Evolutionary conservation across 805 yeast species (phyloP).

Genomic region (Barnettozyma sucrosica): DNA sequence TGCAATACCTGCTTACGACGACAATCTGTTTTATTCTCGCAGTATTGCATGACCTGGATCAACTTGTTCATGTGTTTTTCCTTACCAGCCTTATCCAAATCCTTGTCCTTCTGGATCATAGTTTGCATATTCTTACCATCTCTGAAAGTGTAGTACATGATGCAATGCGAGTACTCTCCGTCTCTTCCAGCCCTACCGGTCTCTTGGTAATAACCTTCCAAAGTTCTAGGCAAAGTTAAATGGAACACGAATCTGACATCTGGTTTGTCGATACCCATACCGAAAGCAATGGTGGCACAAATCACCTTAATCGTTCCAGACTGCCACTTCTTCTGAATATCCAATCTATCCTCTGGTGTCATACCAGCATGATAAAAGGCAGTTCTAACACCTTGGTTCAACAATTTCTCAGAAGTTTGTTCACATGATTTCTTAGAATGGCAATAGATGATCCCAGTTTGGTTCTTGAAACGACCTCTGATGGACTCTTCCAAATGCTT

Average conservation of each 20-base stretch:
- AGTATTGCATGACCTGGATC: slow-evolving; percentile 81
- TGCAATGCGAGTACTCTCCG: slow-evolving; percentile 76
- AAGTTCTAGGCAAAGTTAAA: slow-evolving; percentile 76
- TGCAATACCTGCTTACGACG: slow-evolving; percentile 83
- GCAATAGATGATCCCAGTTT: slow-evolving; percentile 89
- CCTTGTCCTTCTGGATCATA: slow-evolving; percentile 72
- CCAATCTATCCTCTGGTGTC: slow-evolving; percentile 64
- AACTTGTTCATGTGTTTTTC: slow-evolving; percentile 75
- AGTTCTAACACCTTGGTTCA: slow-evolving; percentile 55
- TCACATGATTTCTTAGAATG: slow-evolving; percentile 89
- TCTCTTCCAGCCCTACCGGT: slow-evolving; percentile 99
- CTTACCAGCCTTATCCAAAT: slow-evolving; percentile 54
- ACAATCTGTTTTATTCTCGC: slow-evolving; percentile 88
- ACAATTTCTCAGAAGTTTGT: slow-evolving; percentile 59
- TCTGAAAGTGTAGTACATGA: slow-evolving; percentile 71
- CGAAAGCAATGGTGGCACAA: slow-evolving; percentile 97
- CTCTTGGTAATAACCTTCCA: slow-evolving; percentile 97
- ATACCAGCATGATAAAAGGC: slow-evolving; percentile 94
- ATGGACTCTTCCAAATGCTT: slow-evolving; percentile 59
- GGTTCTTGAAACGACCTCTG: slow-evolving; percentile 40
- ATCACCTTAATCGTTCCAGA: slow-evolving; percentile 62
- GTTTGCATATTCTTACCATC: slow-evolving; percentile 76
- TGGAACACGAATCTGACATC: slow-evolving; percentile 92
- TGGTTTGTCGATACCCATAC: slow-evolving; percentile 98
- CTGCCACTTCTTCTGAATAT: slow-evolving; percentile 84